phyloP scores from a whole-genome alignment of 2,329 filamentous ascomycete species.

The Pseudogymnoascus sp. region DNA sequence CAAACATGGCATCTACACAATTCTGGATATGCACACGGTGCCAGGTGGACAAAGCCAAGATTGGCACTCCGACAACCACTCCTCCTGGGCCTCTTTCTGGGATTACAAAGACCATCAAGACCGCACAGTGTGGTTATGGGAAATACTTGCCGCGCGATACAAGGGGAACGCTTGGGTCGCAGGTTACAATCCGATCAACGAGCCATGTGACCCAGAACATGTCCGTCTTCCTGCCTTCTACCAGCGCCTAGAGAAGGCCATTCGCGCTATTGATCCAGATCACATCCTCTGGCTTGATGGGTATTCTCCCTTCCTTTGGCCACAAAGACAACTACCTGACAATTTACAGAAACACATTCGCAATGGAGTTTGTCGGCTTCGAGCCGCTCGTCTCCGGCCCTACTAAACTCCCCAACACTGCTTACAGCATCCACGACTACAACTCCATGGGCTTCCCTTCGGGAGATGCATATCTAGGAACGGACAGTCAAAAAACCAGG shows the following conservation, averaged over 20 bases:
- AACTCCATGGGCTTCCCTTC: constrained; percentile 40
- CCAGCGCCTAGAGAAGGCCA: constrained; percentile 36
- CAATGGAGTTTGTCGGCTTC: constrained; percentile 41
- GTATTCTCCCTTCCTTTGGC: constrained; percentile 24
- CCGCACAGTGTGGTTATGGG: constrained; percentile 40
- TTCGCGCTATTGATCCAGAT: constrained; percentile 36
- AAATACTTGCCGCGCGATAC: constrained; percentile 37
- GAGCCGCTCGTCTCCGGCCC: constrained; percentile 16
- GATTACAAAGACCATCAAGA: constrained; percentile 42
- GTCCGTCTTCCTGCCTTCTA: constrained; percentile 38
- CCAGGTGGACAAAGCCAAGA: constrained; percentile 42
- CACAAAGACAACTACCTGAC: constrained; percentile 23
- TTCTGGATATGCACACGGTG: constrained; percentile 40
- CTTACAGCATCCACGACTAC: constrained; percentile 48
- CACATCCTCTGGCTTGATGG: constrained; percentile 38
- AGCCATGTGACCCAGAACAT: constrained; percentile 40
- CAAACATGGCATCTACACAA: constrained; percentile 39
- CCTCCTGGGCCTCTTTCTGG: constrained; percentile 40
- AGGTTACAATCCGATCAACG: constrained; percentile 44
- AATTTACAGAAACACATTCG: constrained; percentile 19
- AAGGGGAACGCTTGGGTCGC: constrained; percentile 37
- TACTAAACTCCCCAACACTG: constrained; percentile 37
- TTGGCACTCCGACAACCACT: constrained; percentile 41
- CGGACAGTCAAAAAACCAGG: constrained; percentile 34
- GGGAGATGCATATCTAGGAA: constrained; percentile 36